Conservation (phyloP, 345 rosid species). For the Syzygium jambos region DNA sequence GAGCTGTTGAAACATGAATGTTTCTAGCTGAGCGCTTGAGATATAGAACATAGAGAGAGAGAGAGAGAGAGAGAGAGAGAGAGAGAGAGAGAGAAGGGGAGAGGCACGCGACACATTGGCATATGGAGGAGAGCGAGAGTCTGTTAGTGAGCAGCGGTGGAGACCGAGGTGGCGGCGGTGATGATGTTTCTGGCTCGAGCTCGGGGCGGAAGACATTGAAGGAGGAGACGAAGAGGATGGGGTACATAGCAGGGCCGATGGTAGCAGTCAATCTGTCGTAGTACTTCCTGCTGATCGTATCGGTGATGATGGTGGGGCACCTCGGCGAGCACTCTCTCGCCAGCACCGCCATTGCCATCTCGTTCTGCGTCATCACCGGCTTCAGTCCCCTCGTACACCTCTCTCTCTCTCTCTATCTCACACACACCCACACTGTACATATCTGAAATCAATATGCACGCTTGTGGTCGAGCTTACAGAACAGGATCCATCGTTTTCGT, state of each 20-base stretch:
- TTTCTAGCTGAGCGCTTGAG: background rate
- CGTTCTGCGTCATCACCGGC: constrained; percentile 30
- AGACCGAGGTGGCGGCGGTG: background rate
- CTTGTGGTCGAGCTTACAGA: background rate
- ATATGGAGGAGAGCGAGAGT: background rate
- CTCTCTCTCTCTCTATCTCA: background rate
- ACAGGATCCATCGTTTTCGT: background rate
- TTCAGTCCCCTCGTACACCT: constrained; percentile 22
- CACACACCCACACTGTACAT: background rate
- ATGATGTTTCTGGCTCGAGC: background rate
- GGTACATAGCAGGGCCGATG: constrained; percentile 29
- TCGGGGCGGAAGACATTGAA: background rate
- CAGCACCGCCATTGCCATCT: constrained; percentile 32
- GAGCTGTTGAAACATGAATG: background rate
- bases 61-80: background rate
- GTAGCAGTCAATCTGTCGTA: constrained; percentile 26
- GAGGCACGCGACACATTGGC: background rate
- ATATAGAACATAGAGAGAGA: background rate
- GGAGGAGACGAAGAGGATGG: constrained; percentile 18
- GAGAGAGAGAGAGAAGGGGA: background rate
- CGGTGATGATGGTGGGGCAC: constrained; percentile 40
- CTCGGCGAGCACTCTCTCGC: constrained; percentile 34
- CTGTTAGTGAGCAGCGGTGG: background rate
- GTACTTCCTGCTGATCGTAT: constrained; percentile 20
- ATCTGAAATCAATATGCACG: background rate